phyloP scores from a whole-genome alignment of 148 eudicot genomes.

The Chenopodium formosanum region DNA sequence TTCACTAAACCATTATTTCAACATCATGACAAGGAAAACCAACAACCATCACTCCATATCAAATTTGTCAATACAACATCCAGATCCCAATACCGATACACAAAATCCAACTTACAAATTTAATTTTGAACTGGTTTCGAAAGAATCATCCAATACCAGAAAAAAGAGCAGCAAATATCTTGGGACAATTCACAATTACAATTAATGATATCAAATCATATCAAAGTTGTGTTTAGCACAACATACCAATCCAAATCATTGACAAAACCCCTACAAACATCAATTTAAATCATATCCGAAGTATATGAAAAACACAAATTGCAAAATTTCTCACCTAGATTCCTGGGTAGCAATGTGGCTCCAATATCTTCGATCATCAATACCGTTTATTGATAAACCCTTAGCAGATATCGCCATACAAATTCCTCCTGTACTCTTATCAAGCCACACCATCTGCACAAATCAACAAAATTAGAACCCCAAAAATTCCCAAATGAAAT shows the following conservation, averaged over 20 bases:
- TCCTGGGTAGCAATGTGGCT: conserved; percentile 45
- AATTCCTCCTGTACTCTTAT: conserved; percentile 43
- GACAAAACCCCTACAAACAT: neutral
- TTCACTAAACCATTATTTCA: neutral
- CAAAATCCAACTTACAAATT: neutral
- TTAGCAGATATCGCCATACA: conserved; percentile 52
- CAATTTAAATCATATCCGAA: neutral
- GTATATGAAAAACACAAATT: neutral
- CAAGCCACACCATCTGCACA: conserved; percentile 60
- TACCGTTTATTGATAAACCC: conserved; percentile 52
- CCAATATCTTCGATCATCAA: conserved; percentile 67
- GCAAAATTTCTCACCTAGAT: conserved; percentile 51
- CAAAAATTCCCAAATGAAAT: neutral
- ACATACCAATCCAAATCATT: neutral
- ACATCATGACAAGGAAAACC: neutral
- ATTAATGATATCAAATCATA: no score
- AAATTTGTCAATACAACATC: no score
- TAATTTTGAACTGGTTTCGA: no score
- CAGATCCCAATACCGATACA: neutral
- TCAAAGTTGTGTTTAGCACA: no score
- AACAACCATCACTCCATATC: neutral
- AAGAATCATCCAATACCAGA: no score
- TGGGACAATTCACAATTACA: no score
- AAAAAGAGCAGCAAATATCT: no score
- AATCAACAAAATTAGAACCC: neutral